Evolutionary conservation across 2,329 filamentous ascomycete genomes (phyloP), one percentile per base, ranked within the genome.

Genomic region (Diatrype stigma): DNA sequence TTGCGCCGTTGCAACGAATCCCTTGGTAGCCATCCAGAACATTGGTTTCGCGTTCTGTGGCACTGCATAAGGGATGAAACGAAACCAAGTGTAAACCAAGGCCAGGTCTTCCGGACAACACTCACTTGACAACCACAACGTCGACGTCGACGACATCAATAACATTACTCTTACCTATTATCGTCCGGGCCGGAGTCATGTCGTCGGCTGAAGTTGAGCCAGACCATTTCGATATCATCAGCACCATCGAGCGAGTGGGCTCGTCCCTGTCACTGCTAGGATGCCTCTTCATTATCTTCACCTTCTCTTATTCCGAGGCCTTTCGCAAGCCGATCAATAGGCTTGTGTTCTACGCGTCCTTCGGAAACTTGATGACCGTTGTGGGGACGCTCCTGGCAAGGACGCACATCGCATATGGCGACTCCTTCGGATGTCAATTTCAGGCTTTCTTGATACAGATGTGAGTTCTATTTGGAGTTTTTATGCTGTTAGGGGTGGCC

Each of bases 291-390:
- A 87, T 91, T 62, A 82, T 93, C 49, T 60, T 74, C 50, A 91
- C 87, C 3, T 94, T 92, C 63, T 70, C 80, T 28, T 67, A 70
- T n/a, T 89, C 85, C 30, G 78, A 76, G 16, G 77, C 78, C 5
- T 94, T 94, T 65, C 87, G 88, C 62, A 93, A 91, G 63, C 87
- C 89, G n/a, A 91, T 94, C 71, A 94, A 94, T 63, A 79, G 90
- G 17, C 77, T 95, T 0, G 85, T 93, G 10, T 93, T 95, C 67
- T 94, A 87, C 66, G 89, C 90, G 6, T 87, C 87, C 0, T 87
- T 89, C 63, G 90, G 89, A 8, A 95, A 96, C 62, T 77, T 93
- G 60, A 75, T 91, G 68, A 82, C 82, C 54, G 93, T 90, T 65
- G 78, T 90, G 17, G 89, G 85, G 1, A 91, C 89, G 0, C 68